Base-by-base conservation (phyloP, 805 yeast genomes). In the Tetrapisispora taiwanensis region DNA sequence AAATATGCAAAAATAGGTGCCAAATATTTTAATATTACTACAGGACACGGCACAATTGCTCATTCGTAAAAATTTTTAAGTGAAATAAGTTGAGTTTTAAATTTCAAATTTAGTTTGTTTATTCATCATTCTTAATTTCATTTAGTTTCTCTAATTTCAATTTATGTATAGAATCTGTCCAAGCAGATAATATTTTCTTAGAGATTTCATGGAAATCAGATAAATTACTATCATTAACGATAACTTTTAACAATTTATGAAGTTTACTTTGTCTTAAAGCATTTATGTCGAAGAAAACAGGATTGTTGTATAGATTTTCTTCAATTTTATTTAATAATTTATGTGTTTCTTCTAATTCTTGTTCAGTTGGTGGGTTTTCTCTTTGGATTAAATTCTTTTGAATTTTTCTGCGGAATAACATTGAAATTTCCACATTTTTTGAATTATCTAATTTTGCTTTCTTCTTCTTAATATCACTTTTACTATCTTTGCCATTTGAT, bases 301-400 rank as follows among this genome's bases (percentile, higher is more conserved):
- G 61, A 7, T 52, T 49, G 15, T 49, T 49, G n/a, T 49, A 49
- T 27, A 52, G 27, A 42, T 58, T 60, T 9, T 54, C 59, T 15
- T 42, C 41, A 13, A 62, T 59, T 43, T 52, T 59, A 20, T 45
- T 44, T 15, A 62, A 47, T 37, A 60, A 45, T 41, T 53, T 53
- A 39, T 58, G 61, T 7, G 60, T 48, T 34, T 60, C 65, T 18
- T 46, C 41, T 1, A 59, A 27, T 15, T 56, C 62, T 9, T 47
- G 53, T 7, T 43, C 39, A 12, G 56, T 43, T 12, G 66, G 65
- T 7, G 59, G 54, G 1, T 43, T 39, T 12, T 54, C 59, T 31
- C 66, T 52, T 48, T 62, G 66, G 18, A 62, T 53, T 39, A 62
- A 39, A 39, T 58, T 59, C 32, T 52, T 52, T 39, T 62, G 66